Base-by-base conservation (phyloP, 768 basidiomycete genomes). In the Kwoniella europaea region DNA sequence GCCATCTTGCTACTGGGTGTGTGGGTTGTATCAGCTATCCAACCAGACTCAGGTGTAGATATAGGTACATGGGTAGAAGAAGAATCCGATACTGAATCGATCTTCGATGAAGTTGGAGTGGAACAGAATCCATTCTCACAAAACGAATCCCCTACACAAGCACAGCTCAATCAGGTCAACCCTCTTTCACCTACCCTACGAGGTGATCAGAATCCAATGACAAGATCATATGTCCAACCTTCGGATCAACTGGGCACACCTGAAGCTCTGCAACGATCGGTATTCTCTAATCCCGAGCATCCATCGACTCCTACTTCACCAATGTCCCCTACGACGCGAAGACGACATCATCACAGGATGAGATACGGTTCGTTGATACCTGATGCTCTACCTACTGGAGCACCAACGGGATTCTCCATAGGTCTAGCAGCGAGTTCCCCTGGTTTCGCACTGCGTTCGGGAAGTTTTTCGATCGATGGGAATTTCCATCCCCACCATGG, bases 1-100 rank as follows among this genome's bases (percentile, higher is more conserved):
- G 82, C 87, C 15, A 83, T 93, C 10, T 87, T 98, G 0, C 88
- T 98, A 16, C 87, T 88, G 2, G 94, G 94, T 10, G 94, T 98
- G 1, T 95, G 93, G 91, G 88, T 93, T 20, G 92, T 96, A 60
- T 92, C 91, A 73, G 88, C 92, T 62, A 74, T 83, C 15, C 75
- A 78, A 50, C 75, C 81, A 2, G 88, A 88, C 2, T 86, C 86
- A 43, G 88, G 86, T 20, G 81, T 84, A 7, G 82, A 83, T 15
- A 74, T 84, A 7, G 83, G 83, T 9, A 80, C 79, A 2, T 84
- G 84, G 84, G 80, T 79, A 0, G 84, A 84, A 65, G 82, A 82
- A 29, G 74, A 78, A 18, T 53, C 56, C 29, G 63, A 59, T 29
- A 61, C 54, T 12, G 67, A 59, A 9, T 56, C 61, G 56, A 20